These are phyloP conservation scores for Lindgomyces ingoldianus DNA, from an alignment of 495 filamentous ascomycete species.

Conservation along the genomic window DNA sequence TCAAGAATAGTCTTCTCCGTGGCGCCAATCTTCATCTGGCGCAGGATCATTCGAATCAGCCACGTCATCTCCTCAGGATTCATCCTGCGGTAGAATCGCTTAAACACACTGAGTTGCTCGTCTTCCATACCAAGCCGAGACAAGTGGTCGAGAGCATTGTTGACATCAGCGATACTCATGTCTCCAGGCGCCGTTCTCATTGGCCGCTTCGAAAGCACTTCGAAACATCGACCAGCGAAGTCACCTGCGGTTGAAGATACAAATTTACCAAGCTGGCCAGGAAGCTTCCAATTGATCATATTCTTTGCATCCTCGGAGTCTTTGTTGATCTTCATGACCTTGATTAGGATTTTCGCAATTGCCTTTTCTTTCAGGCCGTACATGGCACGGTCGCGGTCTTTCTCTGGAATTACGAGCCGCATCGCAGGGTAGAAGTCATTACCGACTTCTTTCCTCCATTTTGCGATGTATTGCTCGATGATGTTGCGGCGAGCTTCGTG, in stretches of 20 bases:
- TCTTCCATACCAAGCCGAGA: slow-evolving; percentile 75
- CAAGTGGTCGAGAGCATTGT: slow-evolving; percentile 79
- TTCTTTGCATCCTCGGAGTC: slow-evolving; percentile 84
- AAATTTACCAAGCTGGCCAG: slow-evolving; percentile 58
- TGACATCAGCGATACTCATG: slow-evolving; percentile 86
- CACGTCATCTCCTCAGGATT: slow-evolving; percentile 91
- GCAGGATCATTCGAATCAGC: slow-evolving; percentile 90
- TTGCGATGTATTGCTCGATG: slow-evolving; percentile 84
- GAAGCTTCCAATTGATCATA: slow-evolving; percentile 91
- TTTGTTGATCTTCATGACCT: slow-evolving; percentile 89
- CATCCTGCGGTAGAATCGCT: slow-evolving; percentile 85
- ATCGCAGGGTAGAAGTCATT: slow-evolving; percentile 92
- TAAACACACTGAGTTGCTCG: slow-evolving; percentile 75
- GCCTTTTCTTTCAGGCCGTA: slow-evolving; percentile 93
- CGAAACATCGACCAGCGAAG: slow-evolving; percentile 84
- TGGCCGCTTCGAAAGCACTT: slow-evolving; percentile 80
- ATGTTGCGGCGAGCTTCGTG: slow-evolving; percentile 81
- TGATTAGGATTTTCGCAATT: slow-evolving; percentile 84
- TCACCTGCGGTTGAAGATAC: slow-evolving; percentile 74
- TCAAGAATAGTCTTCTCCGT: slow-evolving; percentile 90
- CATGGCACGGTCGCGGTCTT: slow-evolving; percentile 89
- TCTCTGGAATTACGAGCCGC: slow-evolving; percentile 87
- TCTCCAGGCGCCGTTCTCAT: slow-evolving; percentile 72
- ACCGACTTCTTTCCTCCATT: slow-evolving; percentile 86
- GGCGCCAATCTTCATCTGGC: slow-evolving; percentile 97